Percentiles rank a stretch among this genome's conserved stretches.
Conservation (phyloP, 78 protist species). For the Dictyostelium purpureum region DNA sequence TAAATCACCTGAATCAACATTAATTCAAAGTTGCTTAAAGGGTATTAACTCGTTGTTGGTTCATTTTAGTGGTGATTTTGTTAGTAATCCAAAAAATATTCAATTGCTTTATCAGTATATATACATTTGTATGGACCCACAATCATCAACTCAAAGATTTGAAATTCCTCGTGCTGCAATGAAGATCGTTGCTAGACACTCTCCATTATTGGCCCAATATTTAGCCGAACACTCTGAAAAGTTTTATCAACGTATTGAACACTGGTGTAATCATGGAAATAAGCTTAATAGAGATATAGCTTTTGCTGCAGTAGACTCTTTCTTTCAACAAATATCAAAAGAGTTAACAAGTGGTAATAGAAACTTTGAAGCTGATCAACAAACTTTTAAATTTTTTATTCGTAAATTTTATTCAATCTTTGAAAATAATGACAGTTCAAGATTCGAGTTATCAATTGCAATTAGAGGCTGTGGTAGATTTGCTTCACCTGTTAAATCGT, state of each 20-base stretch:
- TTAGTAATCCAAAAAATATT: slow-evolving; percentile 50
- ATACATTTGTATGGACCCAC: slow-evolving; percentile 45
- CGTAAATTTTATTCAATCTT: slow-evolving; percentile 55
- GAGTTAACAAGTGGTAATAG: slow-evolving; percentile 55
- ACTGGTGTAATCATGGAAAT: slow-evolving; percentile 78
- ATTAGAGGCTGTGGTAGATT: slow-evolving; percentile 88
- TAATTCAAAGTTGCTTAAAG: slow-evolving; percentile 14
- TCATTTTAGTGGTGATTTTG: slow-evolving; percentile 59
- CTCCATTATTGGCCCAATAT: slow-evolving; percentile 54
- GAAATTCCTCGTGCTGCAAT: slow-evolving; percentile 67
- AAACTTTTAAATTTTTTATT: slow-evolving; percentile 72
- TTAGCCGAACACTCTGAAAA: slow-evolving; percentile 70
- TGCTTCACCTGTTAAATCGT: slow-evolving; percentile 81
- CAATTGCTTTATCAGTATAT: slow-evolving; percentile 55
- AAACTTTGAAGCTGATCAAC: slow-evolving; percentile 56
- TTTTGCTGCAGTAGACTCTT: slow-evolving; percentile 57
- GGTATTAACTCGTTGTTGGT: slow-evolving; percentile 28
- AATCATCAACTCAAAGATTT: slow-evolving; percentile 20
- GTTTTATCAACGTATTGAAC: slow-evolving; percentile 14
- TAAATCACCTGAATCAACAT: slow-evolving; percentile 27
- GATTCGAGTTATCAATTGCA: slow-evolving; percentile 63
- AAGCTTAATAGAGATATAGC: slow-evolving; percentile 68
- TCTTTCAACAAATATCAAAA: slow-evolving; percentile 53
- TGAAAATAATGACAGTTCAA: slow-evolving; percentile 1
- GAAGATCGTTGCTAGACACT: slow-evolving; percentile 53